phyloP scores from a whole-genome alignment of 805 yeast species.

The Starmerella khaoyaiensis region DNA sequence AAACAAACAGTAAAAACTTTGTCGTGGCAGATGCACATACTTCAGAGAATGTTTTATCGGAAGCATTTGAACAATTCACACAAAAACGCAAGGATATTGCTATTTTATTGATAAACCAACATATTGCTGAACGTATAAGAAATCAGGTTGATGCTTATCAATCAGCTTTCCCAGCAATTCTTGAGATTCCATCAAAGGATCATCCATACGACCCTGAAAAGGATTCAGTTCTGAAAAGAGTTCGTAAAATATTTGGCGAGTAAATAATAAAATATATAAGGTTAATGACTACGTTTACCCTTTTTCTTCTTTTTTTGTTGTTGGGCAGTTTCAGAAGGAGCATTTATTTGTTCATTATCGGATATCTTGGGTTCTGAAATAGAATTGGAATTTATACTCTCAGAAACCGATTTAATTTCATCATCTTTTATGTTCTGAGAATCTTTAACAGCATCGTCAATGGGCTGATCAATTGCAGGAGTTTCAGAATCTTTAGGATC shows the following conservation, averaged over 20 bases:
- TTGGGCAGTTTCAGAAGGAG: conserved; percentile 7
- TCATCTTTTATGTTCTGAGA: background rate
- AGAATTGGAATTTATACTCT: background rate
- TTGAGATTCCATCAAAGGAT: conserved; percentile 96
- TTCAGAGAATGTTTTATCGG: conserved; percentile 56
- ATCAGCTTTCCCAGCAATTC: conserved; percentile 86
- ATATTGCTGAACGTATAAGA: conserved; percentile 82
- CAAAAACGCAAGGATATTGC: conserved; percentile 77
- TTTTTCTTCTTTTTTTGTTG: conserved; percentile 20
- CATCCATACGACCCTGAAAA: conserved; percentile 98
- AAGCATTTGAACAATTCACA: conserved; percentile 65
- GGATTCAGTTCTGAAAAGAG: conserved; percentile 89
- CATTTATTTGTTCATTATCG: background rate
- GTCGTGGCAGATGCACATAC: conserved; percentile 72
- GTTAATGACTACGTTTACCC: conserved; percentile 6
- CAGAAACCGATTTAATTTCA: background rate
- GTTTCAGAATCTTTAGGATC: background rate
- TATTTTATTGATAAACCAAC: conserved; percentile 83
- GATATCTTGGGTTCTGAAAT: conserved; percentile 1
- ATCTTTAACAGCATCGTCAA: background rate
- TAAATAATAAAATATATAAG: conserved; percentile 21
- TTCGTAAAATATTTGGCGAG: conserved; percentile 90
- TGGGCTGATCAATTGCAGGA: background rate
- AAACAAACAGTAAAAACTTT: conserved; percentile 60
- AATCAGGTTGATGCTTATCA: conserved; percentile 68